A percentile compares a stretch with the other conserved stretches of the same genome.
phyloP scores from a whole-genome alignment of 108 stramenopile species.

The Discostella stelligeroides region DNA sequence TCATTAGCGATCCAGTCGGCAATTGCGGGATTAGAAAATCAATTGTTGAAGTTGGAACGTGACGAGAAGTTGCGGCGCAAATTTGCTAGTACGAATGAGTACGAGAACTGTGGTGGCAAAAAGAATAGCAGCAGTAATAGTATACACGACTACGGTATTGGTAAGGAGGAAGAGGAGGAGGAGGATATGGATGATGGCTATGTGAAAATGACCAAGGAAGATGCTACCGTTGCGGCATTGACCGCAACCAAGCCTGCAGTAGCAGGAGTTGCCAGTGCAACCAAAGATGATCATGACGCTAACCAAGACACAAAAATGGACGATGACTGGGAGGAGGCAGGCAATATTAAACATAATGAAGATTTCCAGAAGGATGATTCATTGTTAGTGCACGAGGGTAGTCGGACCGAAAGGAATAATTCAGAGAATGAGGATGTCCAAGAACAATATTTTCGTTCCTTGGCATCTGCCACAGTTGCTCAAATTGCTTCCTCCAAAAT shows the following conservation, averaged over 20 bases:
- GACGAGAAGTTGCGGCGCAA: constrained; percentile 64
- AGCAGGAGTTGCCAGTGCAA: neutral
- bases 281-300: neutral
- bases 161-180: constrained; percentile 22
- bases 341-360: no score
- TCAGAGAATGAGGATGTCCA: neutral
- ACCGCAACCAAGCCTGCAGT: neutral
- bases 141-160: neutral
- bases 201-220: constrained; percentile 47
- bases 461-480: constrained; percentile 49
- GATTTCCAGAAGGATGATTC: neutral
- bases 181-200: constrained; percentile 28
- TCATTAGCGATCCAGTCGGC: constrained; percentile 66
- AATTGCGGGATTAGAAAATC: constrained; percentile 64
- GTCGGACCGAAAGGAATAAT: neutral
- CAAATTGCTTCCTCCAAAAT: constrained; percentile 52
- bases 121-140: neutral
- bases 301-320: constrained; percentile 21
- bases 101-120: neutral
- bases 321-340: constrained; percentile 48
- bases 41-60: constrained; percentile 56
- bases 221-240: constrained; percentile 1
- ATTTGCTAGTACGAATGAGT: constrained; percentile 52
- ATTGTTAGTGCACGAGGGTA: neutral
- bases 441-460: neutral